These are phyloP conservation scores for Talaromyces marneffei DNA, from an alignment of 2,329 filamentous ascomycete genomes.

Conservation along the genomic window DNA sequence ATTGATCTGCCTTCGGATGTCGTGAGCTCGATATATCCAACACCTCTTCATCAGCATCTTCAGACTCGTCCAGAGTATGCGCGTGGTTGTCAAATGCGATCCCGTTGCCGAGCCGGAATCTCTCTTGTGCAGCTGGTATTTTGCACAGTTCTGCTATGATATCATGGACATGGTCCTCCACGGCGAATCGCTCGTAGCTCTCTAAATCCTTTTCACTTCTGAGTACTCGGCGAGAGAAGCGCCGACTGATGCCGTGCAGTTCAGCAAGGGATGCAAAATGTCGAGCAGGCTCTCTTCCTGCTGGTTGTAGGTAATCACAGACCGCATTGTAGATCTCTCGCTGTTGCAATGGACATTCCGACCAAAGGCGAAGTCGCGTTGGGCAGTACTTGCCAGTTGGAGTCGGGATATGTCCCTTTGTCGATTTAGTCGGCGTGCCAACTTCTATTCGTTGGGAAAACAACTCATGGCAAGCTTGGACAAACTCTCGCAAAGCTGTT, in stretches of 20 bases:
- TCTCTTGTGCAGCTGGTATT: slow-evolving; percentile 17
- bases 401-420: slow-evolving; percentile 20
- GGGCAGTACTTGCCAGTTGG: slow-evolving; percentile 25
- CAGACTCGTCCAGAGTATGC: slow-evolving; percentile 17
- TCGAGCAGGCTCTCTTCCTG: slow-evolving; percentile 10
- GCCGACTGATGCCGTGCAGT: slow-evolving; percentile 16
- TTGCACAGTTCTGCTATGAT: slow-evolving; percentile 19
- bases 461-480: slow-evolving; percentile 20
- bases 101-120: slow-evolving; percentile 20
- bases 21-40: slow-evolving; percentile 4
- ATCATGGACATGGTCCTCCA: slow-evolving; percentile 22
- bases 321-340: slow-evolving; percentile 20
- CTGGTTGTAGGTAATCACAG: slow-evolving; percentile 17
- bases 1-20: slow-evolving; percentile 18
- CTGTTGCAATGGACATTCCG: slow-evolving; percentile 19
- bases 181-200: slow-evolving; percentile 19
- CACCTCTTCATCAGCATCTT: slow-evolving; percentile 9
- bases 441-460: slow-evolving; percentile 21
- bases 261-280: slow-evolving; percentile 18
- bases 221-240: slow-evolving; percentile 16
- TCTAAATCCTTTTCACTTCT: slow-evolving; percentile 11
- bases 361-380: slow-evolving; percentile 18
- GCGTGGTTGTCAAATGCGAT: slow-evolving; percentile 20
- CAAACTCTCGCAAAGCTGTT: slow-evolving; percentile 20
- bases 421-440: slow-evolving; percentile 17